phyloP scores from a whole-genome alignment of 2,329 filamentous ascomycete species.

The Atkinsonella hypoxylon region DNA sequence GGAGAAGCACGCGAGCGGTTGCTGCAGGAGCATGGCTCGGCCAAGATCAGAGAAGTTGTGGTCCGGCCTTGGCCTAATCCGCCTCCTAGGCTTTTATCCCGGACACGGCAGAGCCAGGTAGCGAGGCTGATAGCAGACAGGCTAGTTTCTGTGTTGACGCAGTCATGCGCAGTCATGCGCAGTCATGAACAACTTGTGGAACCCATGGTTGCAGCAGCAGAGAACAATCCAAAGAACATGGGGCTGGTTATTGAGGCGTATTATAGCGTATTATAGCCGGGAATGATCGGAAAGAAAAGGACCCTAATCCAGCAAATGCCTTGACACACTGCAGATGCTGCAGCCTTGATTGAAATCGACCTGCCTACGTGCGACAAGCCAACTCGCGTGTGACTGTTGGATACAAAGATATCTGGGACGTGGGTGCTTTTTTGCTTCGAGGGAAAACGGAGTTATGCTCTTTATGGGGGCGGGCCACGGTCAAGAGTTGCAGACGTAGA shows the following conservation, averaged over 20 bases:
- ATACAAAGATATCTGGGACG: not conserved
- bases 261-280: slow-evolving; percentile 1
- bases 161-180: too few relatives aligned
- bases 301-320: not conserved
- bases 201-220: not conserved
- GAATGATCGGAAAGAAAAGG: slow-evolving; percentile 2
- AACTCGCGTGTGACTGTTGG: slow-evolving; percentile 4
- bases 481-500: not conserved
- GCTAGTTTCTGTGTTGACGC: not conserved
- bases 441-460: not conserved
- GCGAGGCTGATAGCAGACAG: not conserved
- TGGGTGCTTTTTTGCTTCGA: not conserved
- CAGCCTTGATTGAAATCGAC: not conserved
- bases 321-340: not conserved
- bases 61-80: not conserved
- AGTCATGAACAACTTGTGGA: not conserved
- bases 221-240: not conserved
- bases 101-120: not conserved
- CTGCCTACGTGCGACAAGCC: not conserved
- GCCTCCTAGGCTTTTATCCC: not conserved
- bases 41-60: not conserved
- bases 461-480: not conserved
- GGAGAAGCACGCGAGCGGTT: not conserved
- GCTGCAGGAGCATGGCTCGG: not conserved
- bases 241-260: not conserved